These are phyloP conservation scores for Talaromyces stipitatus DNA, from an alignment of 495 filamentous ascomycete genomes.

Conservation along the genomic window DNA sequence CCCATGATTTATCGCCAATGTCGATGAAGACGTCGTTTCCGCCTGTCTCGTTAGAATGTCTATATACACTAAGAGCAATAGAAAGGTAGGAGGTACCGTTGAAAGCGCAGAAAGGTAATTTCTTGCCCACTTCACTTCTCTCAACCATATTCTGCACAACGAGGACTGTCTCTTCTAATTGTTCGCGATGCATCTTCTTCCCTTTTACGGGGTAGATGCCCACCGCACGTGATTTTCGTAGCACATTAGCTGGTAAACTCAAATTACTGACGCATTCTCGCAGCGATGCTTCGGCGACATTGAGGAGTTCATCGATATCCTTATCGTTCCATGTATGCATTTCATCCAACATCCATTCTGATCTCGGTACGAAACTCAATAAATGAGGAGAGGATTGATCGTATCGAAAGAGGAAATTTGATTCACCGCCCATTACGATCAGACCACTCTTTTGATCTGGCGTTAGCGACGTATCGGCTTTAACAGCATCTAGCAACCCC, in stretches of 20 bases:
- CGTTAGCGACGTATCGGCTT: constrained; percentile 49
- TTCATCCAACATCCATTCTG: constrained; percentile 75
- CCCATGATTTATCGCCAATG: constrained; percentile 96
- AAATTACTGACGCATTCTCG: constrained; percentile 70
- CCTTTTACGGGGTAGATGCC: constrained; percentile 63
- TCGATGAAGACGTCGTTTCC: constrained; percentile 98
- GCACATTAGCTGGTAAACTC: constrained; percentile 63
- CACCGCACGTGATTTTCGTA: constrained; percentile 90
- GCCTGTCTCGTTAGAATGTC: constrained; percentile 25
- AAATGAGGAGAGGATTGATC: constrained; percentile 23
- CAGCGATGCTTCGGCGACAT: constrained; percentile 78
- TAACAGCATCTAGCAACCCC: constrained; percentile 79
- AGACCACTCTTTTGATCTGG: constrained; percentile 62
- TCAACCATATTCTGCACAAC: constrained; percentile 89
- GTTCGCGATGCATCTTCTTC: constrained; percentile 71
- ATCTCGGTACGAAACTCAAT: constrained; percentile 54
- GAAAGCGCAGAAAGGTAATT: constrained; percentile 94
- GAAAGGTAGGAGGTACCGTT: constrained; percentile 48
- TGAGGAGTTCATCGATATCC: constrained; percentile 69
- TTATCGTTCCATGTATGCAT: constrained; percentile 80
- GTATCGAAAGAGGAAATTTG: constrained; percentile 83
- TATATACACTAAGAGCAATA: not conserved
- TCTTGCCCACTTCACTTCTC: constrained; percentile 57
- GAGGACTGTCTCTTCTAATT: constrained; percentile 91
- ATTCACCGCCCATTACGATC: constrained; percentile 85